Evolutionary conservation across 306 rosid genomes (phyloP).

Genomic region (Comarum palustre): DNA sequence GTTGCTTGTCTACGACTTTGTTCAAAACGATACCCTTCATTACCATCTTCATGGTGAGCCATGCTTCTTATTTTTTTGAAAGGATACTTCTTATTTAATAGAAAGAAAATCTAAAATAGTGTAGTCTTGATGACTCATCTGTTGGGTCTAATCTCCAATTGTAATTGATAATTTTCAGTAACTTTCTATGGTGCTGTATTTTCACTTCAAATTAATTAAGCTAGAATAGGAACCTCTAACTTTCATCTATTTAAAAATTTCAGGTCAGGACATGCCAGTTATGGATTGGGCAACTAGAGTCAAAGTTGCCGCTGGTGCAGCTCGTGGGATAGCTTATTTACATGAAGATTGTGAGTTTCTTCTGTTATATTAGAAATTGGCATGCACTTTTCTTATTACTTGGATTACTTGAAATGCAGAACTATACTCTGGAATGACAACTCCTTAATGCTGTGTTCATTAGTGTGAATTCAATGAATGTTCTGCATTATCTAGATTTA

Average conservation of each 20-base stretch:
- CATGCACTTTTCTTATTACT: not conserved
- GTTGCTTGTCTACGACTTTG: conserved; percentile 83
- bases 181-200: conserved; percentile 3
- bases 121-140: not conserved
- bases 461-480: conserved; percentile 12
- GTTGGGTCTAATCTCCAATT: not conserved
- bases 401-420: not conserved
- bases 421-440: not conserved
- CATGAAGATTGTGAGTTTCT: conserved; percentile 88
- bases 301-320: conserved; percentile 89
- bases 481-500: not conserved
- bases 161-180: not conserved
- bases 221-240: conserved; percentile 8
- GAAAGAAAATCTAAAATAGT: not conserved
- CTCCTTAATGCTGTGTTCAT: not conserved
- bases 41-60: conserved; percentile 89
- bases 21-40: conserved; percentile 80
- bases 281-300: conserved; percentile 82
- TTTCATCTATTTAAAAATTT: conserved; percentile 23
- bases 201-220: conserved; percentile 1
- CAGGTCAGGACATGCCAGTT: conserved; percentile 57
- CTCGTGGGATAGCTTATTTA: conserved; percentile 93
- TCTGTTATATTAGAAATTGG: conserved; percentile 3
- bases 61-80: conserved; percentile 25
- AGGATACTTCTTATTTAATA: conserved; percentile 27